Evolutionary conservation across 2,329 filamentous ascomycete genomes (phyloP).

Genomic region (Cladosporium halotolerans): DNA sequence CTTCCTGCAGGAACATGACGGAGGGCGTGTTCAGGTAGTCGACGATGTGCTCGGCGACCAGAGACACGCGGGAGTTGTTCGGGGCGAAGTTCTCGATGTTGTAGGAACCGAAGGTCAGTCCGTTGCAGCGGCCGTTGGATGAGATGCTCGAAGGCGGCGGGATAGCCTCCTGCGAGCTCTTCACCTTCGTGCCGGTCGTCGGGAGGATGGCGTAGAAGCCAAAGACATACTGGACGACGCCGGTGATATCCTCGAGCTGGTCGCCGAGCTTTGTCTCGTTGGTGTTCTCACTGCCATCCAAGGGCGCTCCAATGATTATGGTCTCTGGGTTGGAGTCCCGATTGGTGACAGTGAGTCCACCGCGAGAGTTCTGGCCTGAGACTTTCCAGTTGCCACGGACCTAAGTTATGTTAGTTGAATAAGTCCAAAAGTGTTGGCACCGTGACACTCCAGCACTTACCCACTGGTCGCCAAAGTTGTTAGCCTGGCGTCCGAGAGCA

Average conservation of each 20-base stretch:
- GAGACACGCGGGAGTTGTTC: constrained; percentile 48
- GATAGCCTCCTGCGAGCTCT: constrained; percentile 31
- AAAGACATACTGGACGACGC: constrained; percentile 59
- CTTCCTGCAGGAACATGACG: constrained; percentile 62
- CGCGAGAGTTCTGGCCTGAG: constrained; percentile 56
- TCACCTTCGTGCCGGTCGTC: constrained; percentile 49
- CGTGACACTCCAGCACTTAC: not conserved
- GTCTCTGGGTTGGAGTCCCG: constrained; percentile 64
- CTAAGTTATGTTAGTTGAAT: constrained; percentile 44
- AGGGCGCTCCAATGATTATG: constrained; percentile 57
- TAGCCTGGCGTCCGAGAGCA: constrained; percentile 34
- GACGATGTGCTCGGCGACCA: constrained; percentile 59
- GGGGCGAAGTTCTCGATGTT: constrained; percentile 55
- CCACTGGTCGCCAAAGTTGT: constrained; percentile 52
- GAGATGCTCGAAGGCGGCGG: constrained; percentile 48
- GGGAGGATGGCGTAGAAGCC: constrained; percentile 66
- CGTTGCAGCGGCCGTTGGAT: constrained; percentile 52
- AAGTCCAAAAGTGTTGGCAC: not conserved
- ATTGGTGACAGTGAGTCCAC: constrained; percentile 58
- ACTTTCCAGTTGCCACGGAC: constrained; percentile 59
- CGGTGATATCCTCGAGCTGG: constrained; percentile 58
- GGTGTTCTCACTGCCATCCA: constrained; percentile 59
- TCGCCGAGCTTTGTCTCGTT: constrained; percentile 59
- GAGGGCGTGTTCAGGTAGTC: constrained; percentile 58
- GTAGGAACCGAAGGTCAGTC: constrained; percentile 50